These are phyloP conservation scores for Paramecium sonneborni DNA, from an alignment of 73 alveolate species.

Conservation along the genomic window DNA sequence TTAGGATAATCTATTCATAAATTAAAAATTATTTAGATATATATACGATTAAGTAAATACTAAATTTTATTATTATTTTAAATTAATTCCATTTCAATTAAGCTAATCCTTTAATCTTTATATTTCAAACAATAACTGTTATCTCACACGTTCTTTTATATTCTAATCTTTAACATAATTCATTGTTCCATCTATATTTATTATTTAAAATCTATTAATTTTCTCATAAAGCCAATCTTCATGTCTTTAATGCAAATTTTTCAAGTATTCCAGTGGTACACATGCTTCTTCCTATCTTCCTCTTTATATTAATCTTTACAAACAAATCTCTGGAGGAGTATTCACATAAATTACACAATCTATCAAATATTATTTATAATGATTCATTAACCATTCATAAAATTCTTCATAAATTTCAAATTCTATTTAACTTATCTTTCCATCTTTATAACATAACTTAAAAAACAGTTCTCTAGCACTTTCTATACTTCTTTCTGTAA, in stretches of 20 bases:
- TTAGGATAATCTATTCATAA: constrained; percentile 38
- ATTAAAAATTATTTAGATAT: background rate
- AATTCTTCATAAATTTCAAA: background rate
- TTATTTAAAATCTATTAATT: background rate
- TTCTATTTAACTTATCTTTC: background rate
- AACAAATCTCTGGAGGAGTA: constrained; percentile 12
- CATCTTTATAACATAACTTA: background rate
- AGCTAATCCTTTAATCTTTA: background rate
- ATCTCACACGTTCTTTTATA: background rate
- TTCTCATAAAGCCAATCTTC: background rate
- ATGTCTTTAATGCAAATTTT: background rate
- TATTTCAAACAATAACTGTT: background rate
- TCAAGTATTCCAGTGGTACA: background rate
- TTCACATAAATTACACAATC: constrained; percentile 15
- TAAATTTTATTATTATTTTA: background rate
- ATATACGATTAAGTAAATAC: background rate
- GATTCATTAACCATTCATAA: constrained; percentile 17
- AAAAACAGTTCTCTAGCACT: constrained; percentile 29
- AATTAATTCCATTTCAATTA: background rate
- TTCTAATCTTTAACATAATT: background rate
- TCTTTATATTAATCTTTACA: background rate
- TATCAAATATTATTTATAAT: background rate
- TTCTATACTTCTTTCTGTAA: constrained; percentile 17
- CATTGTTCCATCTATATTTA: background rate
- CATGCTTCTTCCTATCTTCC: constrained; percentile 21